These are phyloP conservation scores for Sclerotinia sclerotiorum DNA, from an alignment of 2,329 filamentous ascomycete genomes.

Conservation along the genomic window DNA sequence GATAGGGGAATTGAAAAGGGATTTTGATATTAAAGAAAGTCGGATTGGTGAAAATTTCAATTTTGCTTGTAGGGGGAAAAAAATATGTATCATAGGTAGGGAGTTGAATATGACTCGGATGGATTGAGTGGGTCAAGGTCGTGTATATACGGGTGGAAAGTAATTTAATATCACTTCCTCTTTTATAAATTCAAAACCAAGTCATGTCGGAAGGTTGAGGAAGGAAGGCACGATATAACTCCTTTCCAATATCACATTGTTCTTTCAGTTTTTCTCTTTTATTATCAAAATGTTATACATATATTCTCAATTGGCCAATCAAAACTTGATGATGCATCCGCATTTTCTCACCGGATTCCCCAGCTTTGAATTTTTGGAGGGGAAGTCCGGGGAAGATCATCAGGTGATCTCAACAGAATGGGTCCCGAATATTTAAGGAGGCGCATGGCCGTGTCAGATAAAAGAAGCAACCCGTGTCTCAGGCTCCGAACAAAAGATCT, in stretches of 20 bases:
- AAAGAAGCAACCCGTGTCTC: conserved; percentile 11
- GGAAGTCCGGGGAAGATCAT: conserved; percentile 16
- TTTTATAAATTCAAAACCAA: neutral
- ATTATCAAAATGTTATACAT: neutral
- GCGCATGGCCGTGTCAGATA: neutral
- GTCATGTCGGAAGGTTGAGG: conserved; percentile 14
- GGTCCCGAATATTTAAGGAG: neutral
- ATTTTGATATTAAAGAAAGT: neutral
- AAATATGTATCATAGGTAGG: neutral
- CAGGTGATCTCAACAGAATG: conserved; percentile 18
- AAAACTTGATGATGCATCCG: neutral
- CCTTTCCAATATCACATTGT: neutral
- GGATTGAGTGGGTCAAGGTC: conserved; percentile 3
- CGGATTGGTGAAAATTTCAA: neutral
- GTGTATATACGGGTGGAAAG: conserved; percentile 14
- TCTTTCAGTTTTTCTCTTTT: neutral
- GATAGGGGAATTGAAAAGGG: neutral
- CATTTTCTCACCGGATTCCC: conserved; percentile 11
- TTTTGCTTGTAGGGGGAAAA: neutral
- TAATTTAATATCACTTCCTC: neutral
- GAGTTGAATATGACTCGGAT: neutral
- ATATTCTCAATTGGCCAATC: neutral
- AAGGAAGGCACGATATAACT: neutral
- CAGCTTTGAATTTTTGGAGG: neutral
- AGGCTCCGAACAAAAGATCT: neutral